Percentiles rank a stretch among this genome's conserved stretches.
These are phyloP conservation scores for Iris macrosiphon DNA, from an alignment of 106 monocot species.

Conservation along the genomic window DNA sequence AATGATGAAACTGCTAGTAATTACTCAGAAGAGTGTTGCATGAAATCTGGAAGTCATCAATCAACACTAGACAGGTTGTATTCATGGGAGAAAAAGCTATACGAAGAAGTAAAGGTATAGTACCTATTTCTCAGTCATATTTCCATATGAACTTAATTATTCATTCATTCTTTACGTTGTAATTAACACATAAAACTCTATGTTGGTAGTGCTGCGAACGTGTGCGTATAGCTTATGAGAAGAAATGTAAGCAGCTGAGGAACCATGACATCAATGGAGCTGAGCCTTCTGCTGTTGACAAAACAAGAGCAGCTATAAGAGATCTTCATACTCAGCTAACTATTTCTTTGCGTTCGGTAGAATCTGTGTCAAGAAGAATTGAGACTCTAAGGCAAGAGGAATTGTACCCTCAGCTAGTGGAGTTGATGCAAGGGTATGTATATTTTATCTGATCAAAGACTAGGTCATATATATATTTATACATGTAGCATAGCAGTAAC, in stretches of 20 bases:
- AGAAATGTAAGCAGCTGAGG: conserved; percentile 64
- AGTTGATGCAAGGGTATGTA: conserved; percentile 72
- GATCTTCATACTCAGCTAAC: conserved; percentile 54
- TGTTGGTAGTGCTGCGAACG: conserved; percentile 56
- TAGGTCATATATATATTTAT: background rate
- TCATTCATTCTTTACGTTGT: too few relatives aligned
- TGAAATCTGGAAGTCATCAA: conserved; percentile 77
- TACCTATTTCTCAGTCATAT: background rate
- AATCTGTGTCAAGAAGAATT: conserved; percentile 61
- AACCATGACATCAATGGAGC: conserved; percentile 65
- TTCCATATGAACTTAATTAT: background rate
- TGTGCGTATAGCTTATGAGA: conserved; percentile 63
- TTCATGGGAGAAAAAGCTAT: conserved; percentile 93
- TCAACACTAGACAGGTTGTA: conserved; percentile 77
- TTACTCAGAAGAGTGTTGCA: conserved; percentile 60
- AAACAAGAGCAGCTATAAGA: conserved; percentile 54
- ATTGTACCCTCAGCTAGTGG: conserved; percentile 53
- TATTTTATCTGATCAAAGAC: background rate
- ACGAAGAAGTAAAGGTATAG: conserved; percentile 93
- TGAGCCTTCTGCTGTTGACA: conserved; percentile 65
- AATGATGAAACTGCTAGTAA: conserved; percentile 42
- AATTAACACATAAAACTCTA: background rate
- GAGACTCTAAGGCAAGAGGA: conserved; percentile 68
- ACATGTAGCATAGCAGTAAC: too few relatives aligned
- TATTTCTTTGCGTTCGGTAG: conserved; percentile 56